Percentiles rank a stretch among this genome's conserved stretches.
These are phyloP conservation scores for Aspergillus alliaceus DNA, from an alignment of 2,329 filamentous ascomycete genomes.

Conservation along the genomic window DNA sequence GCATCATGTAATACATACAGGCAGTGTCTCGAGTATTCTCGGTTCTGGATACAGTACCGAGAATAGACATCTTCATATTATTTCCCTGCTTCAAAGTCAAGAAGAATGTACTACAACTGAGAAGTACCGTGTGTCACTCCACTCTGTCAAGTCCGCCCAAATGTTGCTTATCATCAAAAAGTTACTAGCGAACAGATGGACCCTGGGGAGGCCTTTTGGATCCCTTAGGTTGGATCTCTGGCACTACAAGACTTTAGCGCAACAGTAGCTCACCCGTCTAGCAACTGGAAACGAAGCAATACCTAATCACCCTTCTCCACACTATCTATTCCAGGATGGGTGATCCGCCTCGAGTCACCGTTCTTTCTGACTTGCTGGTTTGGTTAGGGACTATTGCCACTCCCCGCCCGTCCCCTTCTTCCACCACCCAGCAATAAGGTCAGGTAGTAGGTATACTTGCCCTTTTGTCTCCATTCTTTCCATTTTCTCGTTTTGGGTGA, in stretches of 20 bases:
- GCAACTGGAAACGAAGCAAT: conserved; percentile 11
- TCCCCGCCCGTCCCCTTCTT: conserved; percentile 3
- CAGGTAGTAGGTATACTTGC: neutral
- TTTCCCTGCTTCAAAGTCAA: no score
- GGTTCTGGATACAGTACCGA: no score
- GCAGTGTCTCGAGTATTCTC: no score
- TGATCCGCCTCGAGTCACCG: neutral
- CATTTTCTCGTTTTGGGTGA: neutral
- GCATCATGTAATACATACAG: no score
- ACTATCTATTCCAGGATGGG: neutral
- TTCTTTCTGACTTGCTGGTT: no score
- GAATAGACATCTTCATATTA: no score
- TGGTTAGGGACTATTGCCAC: conserved; percentile 4
- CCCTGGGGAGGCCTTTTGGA: neutral
- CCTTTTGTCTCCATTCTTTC: neutral
- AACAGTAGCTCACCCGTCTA: conserved; percentile 1
- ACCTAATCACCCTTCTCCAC: conserved; percentile 14
- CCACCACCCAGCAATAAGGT: neutral
- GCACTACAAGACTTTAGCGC: conserved; percentile 4
- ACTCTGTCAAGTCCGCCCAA: neutral
- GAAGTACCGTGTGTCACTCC: neutral
- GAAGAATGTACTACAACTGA: neutral
- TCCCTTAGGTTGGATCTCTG: neutral
- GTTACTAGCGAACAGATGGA: neutral
- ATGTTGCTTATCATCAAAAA: no score